These are phyloP conservation scores for Leucosporidium yakuticum DNA, from an alignment of 768 basidiomycete species.

Conservation along the genomic window DNA sequence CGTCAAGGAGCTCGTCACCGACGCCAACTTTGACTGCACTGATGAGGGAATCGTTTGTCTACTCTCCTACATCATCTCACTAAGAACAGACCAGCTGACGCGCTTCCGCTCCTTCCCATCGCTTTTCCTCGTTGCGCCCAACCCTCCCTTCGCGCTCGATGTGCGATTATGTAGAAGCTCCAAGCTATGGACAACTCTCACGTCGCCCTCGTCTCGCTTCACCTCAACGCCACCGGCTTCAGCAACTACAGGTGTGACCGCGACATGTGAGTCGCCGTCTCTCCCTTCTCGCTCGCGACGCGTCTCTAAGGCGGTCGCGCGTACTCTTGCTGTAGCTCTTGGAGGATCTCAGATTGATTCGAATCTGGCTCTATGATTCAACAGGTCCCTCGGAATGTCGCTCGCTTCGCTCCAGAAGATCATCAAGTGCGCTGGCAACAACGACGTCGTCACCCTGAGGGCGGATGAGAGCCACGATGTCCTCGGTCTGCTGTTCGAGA, in stretches of 20 bases:
- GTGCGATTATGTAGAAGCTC: slow-evolving; percentile 61
- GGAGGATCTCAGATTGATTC: no score
- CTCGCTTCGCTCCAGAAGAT: slow-evolving; percentile 86
- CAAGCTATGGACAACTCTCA: slow-evolving; percentile 99
- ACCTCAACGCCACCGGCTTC: slow-evolving; percentile 73
- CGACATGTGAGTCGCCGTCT: slow-evolving; percentile 54
- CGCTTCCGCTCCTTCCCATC: not conserved
- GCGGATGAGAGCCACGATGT: slow-evolving; percentile 86
- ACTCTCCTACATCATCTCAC: not conserved
- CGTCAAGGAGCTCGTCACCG: slow-evolving; percentile 93
- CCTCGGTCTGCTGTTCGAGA: slow-evolving; percentile 82
- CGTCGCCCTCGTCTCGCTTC: slow-evolving; percentile 89
- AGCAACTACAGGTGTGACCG: slow-evolving; percentile 86
- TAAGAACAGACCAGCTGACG: not conserved
- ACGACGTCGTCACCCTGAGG: slow-evolving; percentile 83
- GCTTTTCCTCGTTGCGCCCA: not conserved
- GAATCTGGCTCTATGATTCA: no score
- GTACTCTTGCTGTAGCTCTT: no score
- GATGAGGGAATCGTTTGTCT: slow-evolving; percentile 75
- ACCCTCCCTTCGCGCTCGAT: not conserved
- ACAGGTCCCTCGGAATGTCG: slow-evolving; percentile 69
- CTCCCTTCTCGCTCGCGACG: not conserved
- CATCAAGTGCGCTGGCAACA: slow-evolving; percentile 92
- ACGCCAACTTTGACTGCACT: slow-evolving; percentile 95
- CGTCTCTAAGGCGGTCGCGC: slow-evolving; percentile 1